Evolutionary conservation across 1,139 yeast genomes (phyloP).

Genomic region (Yamadazyma spencermartinsiae): DNA sequence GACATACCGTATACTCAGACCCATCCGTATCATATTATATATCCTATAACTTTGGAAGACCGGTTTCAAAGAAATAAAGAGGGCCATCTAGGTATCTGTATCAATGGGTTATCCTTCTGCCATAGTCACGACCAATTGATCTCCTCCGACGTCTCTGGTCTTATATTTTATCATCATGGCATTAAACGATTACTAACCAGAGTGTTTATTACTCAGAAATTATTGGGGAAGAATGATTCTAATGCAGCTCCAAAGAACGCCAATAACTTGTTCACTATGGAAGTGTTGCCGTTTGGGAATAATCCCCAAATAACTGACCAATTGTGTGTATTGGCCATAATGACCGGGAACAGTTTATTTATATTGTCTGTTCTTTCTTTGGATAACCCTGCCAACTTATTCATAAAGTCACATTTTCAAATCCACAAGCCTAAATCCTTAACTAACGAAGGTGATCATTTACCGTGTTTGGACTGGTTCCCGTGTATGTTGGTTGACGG

Average conservation of each 20-base stretch:
- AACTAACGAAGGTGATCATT: conserved; percentile 3
- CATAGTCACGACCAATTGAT: conserved; percentile 57
- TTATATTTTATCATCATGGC: conserved; percentile 60
- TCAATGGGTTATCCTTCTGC: conserved; percentile 53
- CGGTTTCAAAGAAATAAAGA: conserved; percentile 31
- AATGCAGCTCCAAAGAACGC: conserved; percentile 17
- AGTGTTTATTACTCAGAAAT: conserved; percentile 47
- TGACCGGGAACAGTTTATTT: conserved; percentile 52
- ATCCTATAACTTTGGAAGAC: conserved; percentile 29
- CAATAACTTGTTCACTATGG: conserved; percentile 28
- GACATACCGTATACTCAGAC: conserved; percentile 6
- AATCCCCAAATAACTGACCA: conserved; percentile 52
- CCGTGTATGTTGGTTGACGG: conserved; percentile 31
- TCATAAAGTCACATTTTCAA: conserved; percentile 52
- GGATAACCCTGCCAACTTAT: conserved; percentile 27
- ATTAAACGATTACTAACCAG: conserved; percentile 54
- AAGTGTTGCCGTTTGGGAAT: conserved; percentile 56
- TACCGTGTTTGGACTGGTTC: conserved; percentile 62
- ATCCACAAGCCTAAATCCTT: conserved; percentile 45
- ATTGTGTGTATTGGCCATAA: conserved; percentile 60
- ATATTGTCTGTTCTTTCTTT: conserved; percentile 59
- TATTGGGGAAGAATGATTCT: conserved; percentile 52
- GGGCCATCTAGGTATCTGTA: conserved; percentile 53
- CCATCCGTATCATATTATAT: conserved; percentile 25
- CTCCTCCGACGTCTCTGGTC: conserved; percentile 61